Conservation (phyloP, 2,329 filamentous ascomycete genomes). For the Neonectria hederae region DNA sequence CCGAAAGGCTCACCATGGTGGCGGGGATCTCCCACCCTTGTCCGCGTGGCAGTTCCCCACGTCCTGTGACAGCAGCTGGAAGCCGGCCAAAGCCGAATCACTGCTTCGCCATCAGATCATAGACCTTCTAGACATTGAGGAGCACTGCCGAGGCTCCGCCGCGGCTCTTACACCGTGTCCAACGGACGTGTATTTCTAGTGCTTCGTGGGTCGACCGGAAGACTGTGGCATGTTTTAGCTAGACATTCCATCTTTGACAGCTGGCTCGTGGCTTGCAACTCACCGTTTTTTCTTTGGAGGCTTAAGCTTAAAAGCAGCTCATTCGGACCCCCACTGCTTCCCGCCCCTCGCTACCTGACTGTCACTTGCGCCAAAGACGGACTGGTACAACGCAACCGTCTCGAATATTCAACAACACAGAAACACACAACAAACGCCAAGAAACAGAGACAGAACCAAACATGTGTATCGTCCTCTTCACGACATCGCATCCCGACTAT, state of each 20-base stretch:
- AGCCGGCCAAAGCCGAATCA: conserved; percentile 35
- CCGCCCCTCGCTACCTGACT: conserved; percentile 3
- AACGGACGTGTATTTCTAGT: neutral
- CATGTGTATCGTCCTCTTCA: conserved; percentile 83
- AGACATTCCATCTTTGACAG: neutral
- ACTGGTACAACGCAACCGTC: conserved; percentile 1
- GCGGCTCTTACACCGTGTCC: conserved; percentile 4
- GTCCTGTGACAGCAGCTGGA: conserved; percentile 29
- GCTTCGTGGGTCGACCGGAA: conserved; percentile 21
- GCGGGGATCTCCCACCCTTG: conserved; percentile 16
- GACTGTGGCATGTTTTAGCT: conserved; percentile 25
- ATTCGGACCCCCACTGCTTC: conserved; percentile 22
- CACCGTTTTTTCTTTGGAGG: neutral
- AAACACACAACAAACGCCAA: conserved; percentile 2
- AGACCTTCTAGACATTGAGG: conserved; percentile 1
- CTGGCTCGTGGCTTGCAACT: conserved; percentile 7
- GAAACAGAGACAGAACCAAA: conserved; percentile 14
- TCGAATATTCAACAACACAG: conserved; percentile 14
- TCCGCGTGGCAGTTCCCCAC: conserved; percentile 20
- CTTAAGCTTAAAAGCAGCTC: conserved; percentile 35
- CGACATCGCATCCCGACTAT: conserved; percentile 79
- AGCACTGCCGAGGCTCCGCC: conserved; percentile 34
- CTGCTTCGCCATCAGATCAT: conserved; percentile 35
- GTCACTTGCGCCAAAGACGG: conserved; percentile 21
- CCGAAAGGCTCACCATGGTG: conserved; percentile 25